A percentile compares a stretch with the other conserved stretches of the same genome.
phyloP scores from a whole-genome alignment of 768 basidiomycete species.

The Albatrellus ellisii region DNA sequence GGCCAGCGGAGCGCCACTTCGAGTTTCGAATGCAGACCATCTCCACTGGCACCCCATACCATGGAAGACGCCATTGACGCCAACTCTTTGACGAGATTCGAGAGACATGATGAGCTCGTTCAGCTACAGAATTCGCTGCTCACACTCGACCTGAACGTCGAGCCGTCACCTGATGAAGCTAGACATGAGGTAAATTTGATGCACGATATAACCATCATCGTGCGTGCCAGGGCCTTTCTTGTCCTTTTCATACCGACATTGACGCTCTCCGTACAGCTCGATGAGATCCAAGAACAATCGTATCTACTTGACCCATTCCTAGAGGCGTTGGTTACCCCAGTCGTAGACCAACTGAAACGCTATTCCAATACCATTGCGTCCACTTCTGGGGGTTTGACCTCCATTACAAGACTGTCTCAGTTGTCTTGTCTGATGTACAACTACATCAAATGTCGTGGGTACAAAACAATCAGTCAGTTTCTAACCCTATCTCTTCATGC shows the following conservation, averaged over 20 bases:
- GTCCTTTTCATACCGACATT: neutral
- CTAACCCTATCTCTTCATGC: slow-evolving; percentile 13
- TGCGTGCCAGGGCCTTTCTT: neutral
- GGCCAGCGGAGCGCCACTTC: too few species aligned
- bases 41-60: too few species aligned
- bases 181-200: slow-evolving; percentile 2
- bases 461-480: slow-evolving; percentile 86
- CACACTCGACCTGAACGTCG: slow-evolving; percentile 28
- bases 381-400: slow-evolving; percentile 2
- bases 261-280: slow-evolving; percentile 37
- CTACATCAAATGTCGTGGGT: slow-evolving; percentile 80
- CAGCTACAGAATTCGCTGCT: slow-evolving; percentile 38
- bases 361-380: slow-evolving; percentile 28
- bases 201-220: slow-evolving; percentile 4
- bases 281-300: slow-evolving; percentile 85
- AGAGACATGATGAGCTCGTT: slow-evolving; percentile 43
- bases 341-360: slow-evolving; percentile 47
- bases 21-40: too few species aligned
- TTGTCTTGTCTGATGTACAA: slow-evolving; percentile 57
- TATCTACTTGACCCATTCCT: slow-evolving; percentile 87
- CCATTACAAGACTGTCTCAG: slow-evolving; percentile 23
- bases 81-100: slow-evolving; percentile 39
- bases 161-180: slow-evolving; percentile 19
- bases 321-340: slow-evolving; percentile 64
- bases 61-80: slow-evolving; percentile 29